phyloP scores from a whole-genome alignment of 2,329 filamentous ascomycete genomes.

The Madurella mycetomatis region DNA sequence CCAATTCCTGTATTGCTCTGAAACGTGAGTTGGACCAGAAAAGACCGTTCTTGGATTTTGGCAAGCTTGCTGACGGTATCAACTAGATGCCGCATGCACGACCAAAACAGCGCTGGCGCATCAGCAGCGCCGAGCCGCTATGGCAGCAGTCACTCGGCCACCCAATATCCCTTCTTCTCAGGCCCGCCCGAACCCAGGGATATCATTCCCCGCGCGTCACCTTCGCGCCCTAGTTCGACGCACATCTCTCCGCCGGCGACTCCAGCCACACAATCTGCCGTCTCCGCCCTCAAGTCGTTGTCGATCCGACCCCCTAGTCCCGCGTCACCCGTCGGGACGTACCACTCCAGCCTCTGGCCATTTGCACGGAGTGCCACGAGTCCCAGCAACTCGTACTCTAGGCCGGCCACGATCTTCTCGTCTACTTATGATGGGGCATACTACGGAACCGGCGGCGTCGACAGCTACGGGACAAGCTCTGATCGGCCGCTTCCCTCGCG shows the following conservation, averaged over 20 bases:
- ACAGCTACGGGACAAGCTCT: slow-evolving; percentile 39
- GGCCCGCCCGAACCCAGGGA: slow-evolving; percentile 52
- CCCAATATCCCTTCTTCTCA: slow-evolving; percentile 43
- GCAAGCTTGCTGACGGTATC: slow-evolving; percentile 20
- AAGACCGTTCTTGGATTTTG: background rate
- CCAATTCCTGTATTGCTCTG: slow-evolving; percentile 58
- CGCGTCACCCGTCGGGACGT: slow-evolving; percentile 46
- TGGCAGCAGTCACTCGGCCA: slow-evolving; percentile 31
- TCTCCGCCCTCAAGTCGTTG: slow-evolving; percentile 53
- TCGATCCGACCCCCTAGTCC: slow-evolving; percentile 52
- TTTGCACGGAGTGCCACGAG: slow-evolving; percentile 51
- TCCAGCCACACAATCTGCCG: slow-evolving; percentile 43
- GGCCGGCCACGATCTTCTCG: slow-evolving; percentile 41
- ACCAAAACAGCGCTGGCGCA: slow-evolving; percentile 40
- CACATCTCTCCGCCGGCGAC: slow-evolving; percentile 52
- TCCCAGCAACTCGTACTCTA: slow-evolving; percentile 50
- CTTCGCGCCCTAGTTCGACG: slow-evolving; percentile 54
- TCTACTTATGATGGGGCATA: slow-evolving; percentile 51
- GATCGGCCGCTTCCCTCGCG: slow-evolving; percentile 56
- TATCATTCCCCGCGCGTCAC: slow-evolving; percentile 60
- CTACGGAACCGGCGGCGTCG: slow-evolving; percentile 31
- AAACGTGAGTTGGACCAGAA: slow-evolving; percentile 46
- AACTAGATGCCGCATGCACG: slow-evolving; percentile 50
- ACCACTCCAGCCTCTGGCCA: slow-evolving; percentile 47
- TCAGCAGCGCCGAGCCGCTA: slow-evolving; percentile 28